Conservation (phyloP, 805 yeast species). For the Zygosaccharomyces gambellarensis region DNA sequence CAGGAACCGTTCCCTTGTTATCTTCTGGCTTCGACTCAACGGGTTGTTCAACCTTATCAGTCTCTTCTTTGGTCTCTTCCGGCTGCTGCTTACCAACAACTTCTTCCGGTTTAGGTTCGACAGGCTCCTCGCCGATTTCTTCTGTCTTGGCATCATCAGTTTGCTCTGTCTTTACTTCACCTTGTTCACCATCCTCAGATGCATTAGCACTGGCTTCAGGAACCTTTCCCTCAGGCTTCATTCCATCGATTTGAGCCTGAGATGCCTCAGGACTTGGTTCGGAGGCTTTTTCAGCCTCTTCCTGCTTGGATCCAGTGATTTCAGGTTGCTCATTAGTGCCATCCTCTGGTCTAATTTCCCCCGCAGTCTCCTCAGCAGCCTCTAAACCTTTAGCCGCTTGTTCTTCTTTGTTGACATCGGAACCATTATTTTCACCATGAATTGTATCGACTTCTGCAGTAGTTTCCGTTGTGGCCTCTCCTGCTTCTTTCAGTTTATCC, state of each 20-base stretch:
- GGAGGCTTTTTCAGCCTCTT: too few relatives aligned
- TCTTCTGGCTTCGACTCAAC: neutral
- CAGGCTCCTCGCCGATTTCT: neutral
- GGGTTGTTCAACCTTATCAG: too few relatives aligned
- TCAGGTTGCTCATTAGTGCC: neutral
- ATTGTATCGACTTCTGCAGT: slow-evolving; percentile 2
- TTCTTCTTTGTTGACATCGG: neutral
- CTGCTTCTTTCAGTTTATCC: slow-evolving; percentile 10
- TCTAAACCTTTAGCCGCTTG: slow-evolving; percentile 7
- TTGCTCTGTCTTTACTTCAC: too few relatives aligned
- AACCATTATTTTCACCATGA: neutral
- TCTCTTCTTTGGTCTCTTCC: neutral
- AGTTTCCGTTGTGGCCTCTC: slow-evolving; percentile 7
- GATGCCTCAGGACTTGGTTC: too few relatives aligned
- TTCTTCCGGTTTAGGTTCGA: slow-evolving; percentile 3
- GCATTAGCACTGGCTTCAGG: too few relatives aligned
- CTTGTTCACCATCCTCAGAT: too few relatives aligned
- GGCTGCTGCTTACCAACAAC: slow-evolving; percentile 10
- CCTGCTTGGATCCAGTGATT: too few relatives aligned
- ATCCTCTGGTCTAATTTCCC: neutral
- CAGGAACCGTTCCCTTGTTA: slow-evolving; percentile 14
- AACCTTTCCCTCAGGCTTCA: too few relatives aligned
- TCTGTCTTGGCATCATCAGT: neutral
- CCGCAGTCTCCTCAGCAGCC: neutral
- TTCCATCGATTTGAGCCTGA: too few relatives aligned